Percentiles rank a stretch among this genome's conserved stretches.
phyloP scores from a whole-genome alignment of 345 rosid genomes.

The Toxicodendron radicans region DNA sequence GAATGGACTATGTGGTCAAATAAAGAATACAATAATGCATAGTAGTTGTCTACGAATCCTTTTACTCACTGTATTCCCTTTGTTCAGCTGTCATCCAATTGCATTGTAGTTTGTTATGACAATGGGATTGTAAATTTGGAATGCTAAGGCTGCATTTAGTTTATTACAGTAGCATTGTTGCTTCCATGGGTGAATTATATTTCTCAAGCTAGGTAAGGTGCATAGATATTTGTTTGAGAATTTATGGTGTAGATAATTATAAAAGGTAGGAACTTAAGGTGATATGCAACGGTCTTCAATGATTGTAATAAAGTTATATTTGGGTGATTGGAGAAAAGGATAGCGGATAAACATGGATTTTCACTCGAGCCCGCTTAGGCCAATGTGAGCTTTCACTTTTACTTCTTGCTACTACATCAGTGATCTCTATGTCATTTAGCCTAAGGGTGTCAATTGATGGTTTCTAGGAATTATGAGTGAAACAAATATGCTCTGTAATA shows the following conservation, averaged over 20 bases:
- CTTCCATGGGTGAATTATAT: neutral
- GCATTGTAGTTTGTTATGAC: neutral
- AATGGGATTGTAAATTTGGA: neutral
- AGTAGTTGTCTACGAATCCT: conserved; percentile 8
- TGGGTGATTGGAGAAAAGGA: neutral
- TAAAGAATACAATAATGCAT: neutral
- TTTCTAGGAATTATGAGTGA: no score
- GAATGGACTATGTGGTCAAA: conserved; percentile 4
- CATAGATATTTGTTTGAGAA: conserved; percentile 13
- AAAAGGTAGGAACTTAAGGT: conserved; percentile 4
- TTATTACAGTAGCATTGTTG: neutral
- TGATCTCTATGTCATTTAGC: no score
- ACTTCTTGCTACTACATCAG: neutral
- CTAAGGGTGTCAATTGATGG: no score
- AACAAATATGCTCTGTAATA: no score
- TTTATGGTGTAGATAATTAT: neutral
- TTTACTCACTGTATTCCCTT: neutral
- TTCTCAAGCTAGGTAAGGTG: conserved; percentile 3
- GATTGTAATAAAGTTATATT: neutral
- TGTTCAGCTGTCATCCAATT: neutral
- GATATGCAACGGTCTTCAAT: neutral
- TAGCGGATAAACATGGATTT: conserved; percentile 1
- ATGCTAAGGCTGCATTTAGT: conserved; percentile 2
- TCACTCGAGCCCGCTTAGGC: conserved; percentile 8
- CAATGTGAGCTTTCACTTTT: neutral